Evolutionary conservation across 768 basidiomycete genomes (phyloP), one percentile per base, ranked within the genome.

Genomic region (Pisolithus tinctorius): DNA sequence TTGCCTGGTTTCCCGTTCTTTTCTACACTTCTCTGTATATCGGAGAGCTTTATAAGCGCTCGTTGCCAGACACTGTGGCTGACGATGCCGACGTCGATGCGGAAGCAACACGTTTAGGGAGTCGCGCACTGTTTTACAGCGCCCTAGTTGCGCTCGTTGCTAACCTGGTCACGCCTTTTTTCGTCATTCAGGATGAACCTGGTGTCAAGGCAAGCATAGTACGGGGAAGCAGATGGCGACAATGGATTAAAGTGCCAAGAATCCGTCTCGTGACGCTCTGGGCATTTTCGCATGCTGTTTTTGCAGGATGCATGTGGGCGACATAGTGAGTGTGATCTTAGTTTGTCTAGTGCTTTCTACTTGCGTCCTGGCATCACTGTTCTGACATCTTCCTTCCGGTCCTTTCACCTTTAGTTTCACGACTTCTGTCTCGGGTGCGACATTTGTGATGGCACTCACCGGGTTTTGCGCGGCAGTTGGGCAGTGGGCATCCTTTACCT

Each of bases 401-500:
- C 45, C 39, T 48, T 55, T 47, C 26, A 13, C 25, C 4, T 16
- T 6, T 60, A 95, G 90, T 57, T 79, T 93, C 57, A 86, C 83
- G 2, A 75, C 79, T 8, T 81, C 76, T 14, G 86, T 93, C 0
- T 62, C 62, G 14, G 83, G 86, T 0, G 86, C 91, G 16, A 92
- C 87, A 0, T 50, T 83, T 11, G 75, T 97, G 53, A 80, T 96
- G 47, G 79, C 84, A 7, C 57, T 88, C 11, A 84, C 85, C 6
- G 95, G 95, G 0, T 86, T 96, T 59, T 86, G 88, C n/a, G 96
- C 88, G 90, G 92, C 93, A 5, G 77, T 97, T 47, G 80, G 85
- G 0, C 86, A 87, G 67, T 97, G 94, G 95, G 92, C 84, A 3
- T 94, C 94, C 3, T 95, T 91, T 68, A 83, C 92, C 0, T 67